phyloP scores from a whole-genome alignment of 257 asterid species.

The Handroanthus guayacan region DNA sequence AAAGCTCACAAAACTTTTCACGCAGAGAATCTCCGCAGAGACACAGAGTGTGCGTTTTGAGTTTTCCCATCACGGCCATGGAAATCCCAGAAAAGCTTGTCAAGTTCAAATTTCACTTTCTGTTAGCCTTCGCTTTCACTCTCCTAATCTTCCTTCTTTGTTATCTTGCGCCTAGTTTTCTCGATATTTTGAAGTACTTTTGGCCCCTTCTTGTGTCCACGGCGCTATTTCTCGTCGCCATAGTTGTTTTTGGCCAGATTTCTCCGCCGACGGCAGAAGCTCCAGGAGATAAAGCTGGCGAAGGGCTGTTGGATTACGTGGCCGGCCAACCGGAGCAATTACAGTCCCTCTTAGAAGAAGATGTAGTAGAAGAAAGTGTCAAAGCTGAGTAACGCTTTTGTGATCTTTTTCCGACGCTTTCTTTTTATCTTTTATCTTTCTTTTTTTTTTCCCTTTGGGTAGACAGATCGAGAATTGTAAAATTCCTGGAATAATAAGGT shows the following conservation, averaged over 20 bases:
- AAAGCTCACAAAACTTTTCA: constrained; percentile 29
- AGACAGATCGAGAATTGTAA: constrained; percentile 35
- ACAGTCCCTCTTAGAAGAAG: constrained; percentile 19
- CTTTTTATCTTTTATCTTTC: too few relatives aligned
- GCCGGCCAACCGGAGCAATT: constrained; percentile 59
- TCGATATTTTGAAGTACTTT: constrained; percentile 60
- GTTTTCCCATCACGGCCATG: constrained; percentile 48
- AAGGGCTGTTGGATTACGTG: constrained; percentile 63
- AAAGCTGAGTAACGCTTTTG: constrained; percentile 27
- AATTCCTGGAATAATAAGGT: constrained; percentile 34
- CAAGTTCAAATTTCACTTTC: constrained; percentile 62
- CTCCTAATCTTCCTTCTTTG: constrained; percentile 29
- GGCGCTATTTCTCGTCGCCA: constrained; percentile 63
- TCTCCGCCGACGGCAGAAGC: constrained; percentile 55
- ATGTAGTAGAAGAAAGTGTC: constrained; percentile 21
- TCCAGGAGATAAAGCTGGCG: constrained; percentile 61
- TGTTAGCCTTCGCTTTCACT: constrained; percentile 31
- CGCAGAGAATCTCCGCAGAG: constrained; percentile 62
- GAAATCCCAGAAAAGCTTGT: constrained; percentile 58
- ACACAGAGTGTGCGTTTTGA: constrained; percentile 31
- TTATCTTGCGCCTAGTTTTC: constrained; percentile 61
- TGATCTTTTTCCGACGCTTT: constrained; percentile 5
- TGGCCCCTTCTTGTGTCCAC: constrained; percentile 81
- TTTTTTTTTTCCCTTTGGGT: neutral
- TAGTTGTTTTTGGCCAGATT: constrained; percentile 61